Conservation (phyloP, 352 stramenopile species). For the Globisporangium nagaii region DNA sequence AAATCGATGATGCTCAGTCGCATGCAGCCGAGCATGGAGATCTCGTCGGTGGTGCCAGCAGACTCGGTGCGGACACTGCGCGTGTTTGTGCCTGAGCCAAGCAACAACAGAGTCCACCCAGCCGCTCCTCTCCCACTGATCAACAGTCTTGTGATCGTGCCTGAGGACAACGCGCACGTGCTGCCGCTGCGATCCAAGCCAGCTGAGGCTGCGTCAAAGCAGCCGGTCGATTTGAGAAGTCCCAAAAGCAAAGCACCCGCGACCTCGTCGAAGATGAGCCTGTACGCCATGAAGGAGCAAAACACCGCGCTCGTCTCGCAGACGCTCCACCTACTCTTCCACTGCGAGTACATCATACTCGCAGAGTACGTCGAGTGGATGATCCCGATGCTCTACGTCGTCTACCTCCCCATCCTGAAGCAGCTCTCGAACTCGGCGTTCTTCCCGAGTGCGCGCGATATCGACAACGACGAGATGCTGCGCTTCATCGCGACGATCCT, state of each 20-base stretch:
- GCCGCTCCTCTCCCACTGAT: too few species aligned
- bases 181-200: too few species aligned
- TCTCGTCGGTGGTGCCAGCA: not conserved
- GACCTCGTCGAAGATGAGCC: not conserved
- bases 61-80: not conserved
- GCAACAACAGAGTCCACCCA: not conserved
- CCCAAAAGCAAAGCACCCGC: too few species aligned
- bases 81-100: not conserved
- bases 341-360: constrained; percentile 28
- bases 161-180: too few species aligned
- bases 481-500: not conserved
- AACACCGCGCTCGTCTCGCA: not conserved
- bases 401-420: constrained; percentile 20
- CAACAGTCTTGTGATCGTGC: too few species aligned
- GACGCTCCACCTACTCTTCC: constrained; percentile 25
- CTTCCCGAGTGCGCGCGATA: constrained; percentile 12
- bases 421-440: constrained; percentile 20
- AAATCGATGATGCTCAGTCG: not conserved
- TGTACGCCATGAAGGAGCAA: not conserved
- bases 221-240: too few species aligned
- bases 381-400: constrained; percentile 22
- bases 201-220: too few species aligned
- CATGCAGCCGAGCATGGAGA: not conserved
- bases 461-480: constrained; percentile 6
- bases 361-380: constrained; percentile 32